Conservation (phyloP, 2,329 filamentous ascomycete species). For the Aspergillus sojae region DNA sequence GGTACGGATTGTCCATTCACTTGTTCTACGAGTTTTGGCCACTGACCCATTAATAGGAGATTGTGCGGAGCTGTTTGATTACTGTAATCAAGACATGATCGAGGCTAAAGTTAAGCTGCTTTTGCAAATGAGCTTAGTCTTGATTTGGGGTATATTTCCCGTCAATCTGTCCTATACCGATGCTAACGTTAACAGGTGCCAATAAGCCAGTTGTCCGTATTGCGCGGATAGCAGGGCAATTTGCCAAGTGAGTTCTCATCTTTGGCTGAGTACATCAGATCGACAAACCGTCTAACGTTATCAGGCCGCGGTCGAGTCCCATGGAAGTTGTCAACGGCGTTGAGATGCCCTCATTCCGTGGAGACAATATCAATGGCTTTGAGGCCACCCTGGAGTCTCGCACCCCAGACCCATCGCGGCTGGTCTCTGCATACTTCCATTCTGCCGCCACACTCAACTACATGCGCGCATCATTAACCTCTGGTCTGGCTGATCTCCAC, state of each 20-base stretch:
- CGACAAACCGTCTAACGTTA: not conserved
- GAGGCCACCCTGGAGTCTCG: conserved; percentile 66
- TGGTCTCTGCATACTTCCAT: conserved; percentile 93
- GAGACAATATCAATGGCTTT: conserved; percentile 94
- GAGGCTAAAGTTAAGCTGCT: conserved; percentile 96
- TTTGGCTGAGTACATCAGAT: not conserved
- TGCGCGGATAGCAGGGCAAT: conserved; percentile 95
- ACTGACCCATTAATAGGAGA: conserved; percentile 53
- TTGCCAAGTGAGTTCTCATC: conserved; percentile 67
- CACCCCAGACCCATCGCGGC: conserved; percentile 76
- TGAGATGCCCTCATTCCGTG: conserved; percentile 85
- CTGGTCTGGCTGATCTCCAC: conserved; percentile 91
- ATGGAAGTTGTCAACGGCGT: conserved; percentile 79
- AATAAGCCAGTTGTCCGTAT: conserved; percentile 87
- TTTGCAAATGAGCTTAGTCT: conserved; percentile 92
- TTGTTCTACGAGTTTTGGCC: not conserved
- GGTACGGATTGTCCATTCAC: conserved; percentile 49
- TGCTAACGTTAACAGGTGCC: conserved; percentile 40
- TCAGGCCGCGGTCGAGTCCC: conserved; percentile 78
- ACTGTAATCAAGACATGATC: conserved; percentile 86
- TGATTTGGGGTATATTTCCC: conserved; percentile 71
- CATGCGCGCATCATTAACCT: conserved; percentile 77
- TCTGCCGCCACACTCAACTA: conserved; percentile 95
- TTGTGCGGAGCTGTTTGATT: conserved; percentile 96
- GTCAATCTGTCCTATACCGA: conserved; percentile 31